A percentile compares a stretch with the other conserved stretches of the same genome.
These are phyloP conservation scores for Theobroma cacao DNA, from an alignment of 345 rosid species.

Conservation along the genomic window DNA sequence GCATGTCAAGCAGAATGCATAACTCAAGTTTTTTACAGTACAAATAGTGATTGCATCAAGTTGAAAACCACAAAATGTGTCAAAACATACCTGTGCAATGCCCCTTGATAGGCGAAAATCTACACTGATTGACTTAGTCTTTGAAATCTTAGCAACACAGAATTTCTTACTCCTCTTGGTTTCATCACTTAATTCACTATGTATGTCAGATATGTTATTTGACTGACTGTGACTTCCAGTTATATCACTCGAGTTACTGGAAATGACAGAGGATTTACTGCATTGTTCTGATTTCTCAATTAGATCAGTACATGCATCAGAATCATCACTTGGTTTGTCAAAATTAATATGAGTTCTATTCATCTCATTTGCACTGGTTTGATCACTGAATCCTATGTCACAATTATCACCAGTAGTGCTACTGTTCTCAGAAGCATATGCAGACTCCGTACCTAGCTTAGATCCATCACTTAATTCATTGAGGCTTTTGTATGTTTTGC, in stretches of 20 bases:
- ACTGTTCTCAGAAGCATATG: conserved; percentile 36
- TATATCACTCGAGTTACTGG: conserved; percentile 37
- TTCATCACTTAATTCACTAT: conserved; percentile 40
- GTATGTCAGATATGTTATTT: conserved; percentile 31
- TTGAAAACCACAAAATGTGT: neutral
- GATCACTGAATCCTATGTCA: conserved; percentile 29
- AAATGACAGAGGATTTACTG: conserved; percentile 35
- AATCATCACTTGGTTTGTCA: conserved; percentile 32
- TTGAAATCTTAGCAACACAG: conserved; percentile 63
- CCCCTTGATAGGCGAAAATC: conserved; percentile 97
- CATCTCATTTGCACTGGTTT: conserved; percentile 36
- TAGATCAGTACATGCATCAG: conserved; percentile 32
- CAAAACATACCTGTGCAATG: conserved; percentile 72
- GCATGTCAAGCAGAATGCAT: conserved; percentile 9
- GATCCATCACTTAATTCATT: conserved; percentile 29
- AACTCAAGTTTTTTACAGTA: conserved; percentile 4
- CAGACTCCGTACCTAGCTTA: conserved; percentile 19
- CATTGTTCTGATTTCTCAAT: conserved; percentile 35
- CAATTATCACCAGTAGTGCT: conserved; percentile 31
- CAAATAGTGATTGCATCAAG: neutral
- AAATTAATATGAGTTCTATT: conserved; percentile 36
- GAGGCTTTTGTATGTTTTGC: conserved; percentile 25
- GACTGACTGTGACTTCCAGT: conserved; percentile 42
- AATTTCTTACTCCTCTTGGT: conserved; percentile 54
- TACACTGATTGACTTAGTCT: conserved; percentile 74